Percentiles rank a stretch among this genome's conserved stretches.
Evolutionary conservation across 2,329 filamentous ascomycete species (phyloP).

Genomic region (Aspergillus aculeatus): DNA sequence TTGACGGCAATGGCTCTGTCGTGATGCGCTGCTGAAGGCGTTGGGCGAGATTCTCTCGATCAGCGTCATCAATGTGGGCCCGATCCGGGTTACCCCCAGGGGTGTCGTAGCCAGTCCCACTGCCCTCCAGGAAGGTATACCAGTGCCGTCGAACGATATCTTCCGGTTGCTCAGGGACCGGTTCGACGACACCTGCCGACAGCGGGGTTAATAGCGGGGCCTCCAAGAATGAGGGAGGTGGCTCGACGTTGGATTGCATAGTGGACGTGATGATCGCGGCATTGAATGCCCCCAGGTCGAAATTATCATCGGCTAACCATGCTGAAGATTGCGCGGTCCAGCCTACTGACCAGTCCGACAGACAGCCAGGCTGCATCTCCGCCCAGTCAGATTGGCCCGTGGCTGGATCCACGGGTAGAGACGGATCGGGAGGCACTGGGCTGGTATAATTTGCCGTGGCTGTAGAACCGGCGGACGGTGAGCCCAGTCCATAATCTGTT

Average conservation of each 20-base stretch:
- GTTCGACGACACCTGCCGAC: neutral
- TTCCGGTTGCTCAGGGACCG: neutral
- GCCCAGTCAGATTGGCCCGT: neutral
- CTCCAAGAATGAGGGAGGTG: neutral
- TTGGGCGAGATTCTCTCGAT: conserved; percentile 14
- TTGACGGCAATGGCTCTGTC: conserved; percentile 16
- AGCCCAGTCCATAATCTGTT: neutral
- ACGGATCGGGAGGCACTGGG: neutral
- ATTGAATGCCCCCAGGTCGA: neutral
- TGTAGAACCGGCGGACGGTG: neutral
- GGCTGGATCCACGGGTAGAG: neutral
- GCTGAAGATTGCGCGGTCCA: neutral
- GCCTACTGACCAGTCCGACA: neutral
- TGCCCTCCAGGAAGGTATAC: neutral
- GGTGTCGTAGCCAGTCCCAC: neutral
- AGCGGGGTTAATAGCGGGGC: neutral
- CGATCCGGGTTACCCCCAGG: neutral
- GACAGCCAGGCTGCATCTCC: neutral
- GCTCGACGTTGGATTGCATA: neutral
- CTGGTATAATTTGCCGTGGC: neutral
- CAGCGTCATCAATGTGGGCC: conserved; percentile 14
- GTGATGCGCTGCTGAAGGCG: conserved; percentile 18
- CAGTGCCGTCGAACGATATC: neutral
- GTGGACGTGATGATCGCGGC: neutral
- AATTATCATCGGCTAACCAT: neutral